Evolutionary conservation across 257 asterid genomes (phyloP), one percentile per base, ranked within the genome.

Genomic region (Penstemon davidsonii): DNA sequence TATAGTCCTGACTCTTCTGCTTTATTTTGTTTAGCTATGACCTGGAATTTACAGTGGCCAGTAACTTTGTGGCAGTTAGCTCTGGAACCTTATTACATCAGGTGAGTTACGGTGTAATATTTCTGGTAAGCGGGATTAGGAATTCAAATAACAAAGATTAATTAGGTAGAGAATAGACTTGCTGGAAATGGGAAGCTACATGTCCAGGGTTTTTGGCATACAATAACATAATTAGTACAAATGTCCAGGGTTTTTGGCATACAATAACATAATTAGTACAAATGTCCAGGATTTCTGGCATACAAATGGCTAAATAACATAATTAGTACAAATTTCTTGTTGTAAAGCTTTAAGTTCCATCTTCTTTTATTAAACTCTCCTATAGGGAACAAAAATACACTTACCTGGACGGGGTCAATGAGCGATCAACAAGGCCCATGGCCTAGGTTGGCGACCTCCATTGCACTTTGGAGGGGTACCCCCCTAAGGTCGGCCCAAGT

Each of bases 41-140:
- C 82, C 80, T 94, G 79, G 99, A 94, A 78, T 91, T 88, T 76
- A 94, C 99, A 1, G 99, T 91, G 81, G 96, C 96, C 82, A 76
- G 76, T 73, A 85, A 94, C 79, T 82, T 84, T 59, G 90, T 94
- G 54, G 99, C 97, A 66, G 95, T 94, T 82, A 86, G 96, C 84
- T 86, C 93, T 13, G 99, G 99, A 72, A 83, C 91, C 77, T 87
- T 94, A 67, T 92, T 88, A 72, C 87, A 85, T 78, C 99, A 94
- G 96, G 99, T 94, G 70, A 77, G 83, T 67, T 64, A 68, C 57
- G 11, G 42, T 66, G 36, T 56, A 12, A 49, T 36, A 19, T 59
- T 59, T 53, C 55, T 66, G 43, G 40, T 58, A 46, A 64, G 64
- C 58, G 45, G 15, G 40, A 41, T 64, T 45, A 38, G 52, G 2